phyloP scores from a whole-genome alignment of 306 rosid species.

The Vigna mungo region DNA sequence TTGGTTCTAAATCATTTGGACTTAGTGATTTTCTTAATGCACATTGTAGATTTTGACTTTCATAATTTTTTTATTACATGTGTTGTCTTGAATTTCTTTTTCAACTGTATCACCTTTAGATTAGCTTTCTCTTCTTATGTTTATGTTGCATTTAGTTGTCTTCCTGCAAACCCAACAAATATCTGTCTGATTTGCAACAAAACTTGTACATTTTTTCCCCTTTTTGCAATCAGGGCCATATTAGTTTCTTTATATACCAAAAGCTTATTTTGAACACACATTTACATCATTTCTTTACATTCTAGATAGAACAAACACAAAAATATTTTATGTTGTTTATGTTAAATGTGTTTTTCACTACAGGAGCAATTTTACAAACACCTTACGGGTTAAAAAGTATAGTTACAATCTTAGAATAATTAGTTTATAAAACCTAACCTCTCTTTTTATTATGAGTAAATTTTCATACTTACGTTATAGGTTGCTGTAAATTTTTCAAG shows the following conservation, averaged over 20 bases:
- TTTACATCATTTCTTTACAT: too few relatives aligned
- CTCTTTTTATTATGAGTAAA: too few relatives aligned
- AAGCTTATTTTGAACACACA: too few relatives aligned
- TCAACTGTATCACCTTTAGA: background rate
- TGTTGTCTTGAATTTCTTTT: background rate
- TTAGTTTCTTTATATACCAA: background rate
- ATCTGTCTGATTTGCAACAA: background rate
- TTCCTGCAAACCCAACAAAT: background rate
- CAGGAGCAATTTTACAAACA: too few relatives aligned
- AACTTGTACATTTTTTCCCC: background rate
- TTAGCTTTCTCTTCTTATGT: background rate
- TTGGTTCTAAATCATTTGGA: slow-evolving; percentile 1
- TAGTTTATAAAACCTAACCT: too few relatives aligned
- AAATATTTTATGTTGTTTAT: too few relatives aligned
- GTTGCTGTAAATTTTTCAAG: too few relatives aligned
- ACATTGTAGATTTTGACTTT: slow-evolving; percentile 2
- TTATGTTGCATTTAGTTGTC: background rate
- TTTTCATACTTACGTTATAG: too few relatives aligned
- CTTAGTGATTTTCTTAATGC: slow-evolving; percentile 1
- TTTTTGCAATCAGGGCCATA: slow-evolving; percentile 13
- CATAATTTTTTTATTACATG: background rate
- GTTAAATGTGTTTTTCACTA: too few relatives aligned
- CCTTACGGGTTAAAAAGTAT: too few relatives aligned
- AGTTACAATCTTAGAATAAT: too few relatives aligned
- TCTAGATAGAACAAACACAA: too few relatives aligned